Percentiles rank a stretch among this genome's conserved stretches.
These are phyloP conservation scores for Euphrasia confusa DNA, from an alignment of 257 asterid genomes.

Conservation along the genomic window DNA sequence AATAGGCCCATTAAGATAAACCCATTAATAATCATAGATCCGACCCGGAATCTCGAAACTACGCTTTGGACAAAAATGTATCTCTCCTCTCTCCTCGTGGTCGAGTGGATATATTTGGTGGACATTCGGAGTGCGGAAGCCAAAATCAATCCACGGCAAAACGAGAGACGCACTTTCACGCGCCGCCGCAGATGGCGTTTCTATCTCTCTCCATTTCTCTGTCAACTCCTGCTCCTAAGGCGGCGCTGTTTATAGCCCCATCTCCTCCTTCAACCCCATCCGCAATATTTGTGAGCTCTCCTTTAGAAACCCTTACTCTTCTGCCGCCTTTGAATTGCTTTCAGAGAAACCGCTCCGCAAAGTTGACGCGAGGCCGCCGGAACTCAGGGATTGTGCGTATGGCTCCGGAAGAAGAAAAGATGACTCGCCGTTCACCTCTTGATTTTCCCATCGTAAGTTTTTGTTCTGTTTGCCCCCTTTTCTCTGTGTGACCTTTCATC, in stretches of 20 bases:
- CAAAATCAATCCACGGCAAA: not conserved
- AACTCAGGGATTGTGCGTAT: not conserved
- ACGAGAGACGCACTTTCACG: slow-evolving; percentile 20
- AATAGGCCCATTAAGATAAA: not conserved
- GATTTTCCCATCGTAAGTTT: slow-evolving; percentile 25
- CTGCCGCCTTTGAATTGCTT: slow-evolving; percentile 15
- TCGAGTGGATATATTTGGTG: slow-evolving; percentile 26
- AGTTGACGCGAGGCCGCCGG: not conserved
- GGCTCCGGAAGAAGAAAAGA: not conserved
- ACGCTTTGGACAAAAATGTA: not conserved
- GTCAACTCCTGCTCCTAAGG: slow-evolving; percentile 32
- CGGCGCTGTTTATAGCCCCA: slow-evolving; percentile 25
- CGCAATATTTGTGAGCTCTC: slow-evolving; percentile 21
- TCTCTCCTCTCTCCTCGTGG: slow-evolving; percentile 1
- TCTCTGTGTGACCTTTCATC: slow-evolving; percentile 7
- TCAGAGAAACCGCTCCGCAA: not conserved
- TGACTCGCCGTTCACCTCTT: not conserved
- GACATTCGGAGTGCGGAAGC: not conserved
- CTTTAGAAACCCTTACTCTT: slow-evolving; percentile 21
- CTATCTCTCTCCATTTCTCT: slow-evolving; percentile 33
- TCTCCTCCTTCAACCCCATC: slow-evolving; percentile 29
- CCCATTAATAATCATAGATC: not conserved
- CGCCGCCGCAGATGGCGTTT: slow-evolving; percentile 49
- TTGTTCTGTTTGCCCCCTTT: not conserved
- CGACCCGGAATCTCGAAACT: not conserved